Evolutionary conservation across 306 rosid genomes (phyloP), one percentile per base, ranked within the genome.

Genomic region (Cyamopsis tetragonoloba): DNA sequence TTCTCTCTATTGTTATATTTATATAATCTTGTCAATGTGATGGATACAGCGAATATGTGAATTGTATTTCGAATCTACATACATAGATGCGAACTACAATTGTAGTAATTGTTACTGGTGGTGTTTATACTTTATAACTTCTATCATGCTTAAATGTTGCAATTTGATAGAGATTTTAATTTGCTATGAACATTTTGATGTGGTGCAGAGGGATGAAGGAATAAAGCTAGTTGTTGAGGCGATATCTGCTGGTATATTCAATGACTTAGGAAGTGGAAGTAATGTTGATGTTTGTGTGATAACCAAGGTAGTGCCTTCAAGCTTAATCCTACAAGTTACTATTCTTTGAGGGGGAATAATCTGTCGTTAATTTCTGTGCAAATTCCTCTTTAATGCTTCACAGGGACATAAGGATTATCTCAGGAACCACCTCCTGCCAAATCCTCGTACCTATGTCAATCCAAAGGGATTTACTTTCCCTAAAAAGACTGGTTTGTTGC

Each of bases 181-280:
- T 66, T 49, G 7, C 22, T 26, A 10, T 55, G 15, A 18, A 50
- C 57, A 7, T 59, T 69, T 76, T 70, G 15, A 6, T 62, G 22
- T 62, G 65, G 53, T 80, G 78, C 78, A 89, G 98, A 85, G 87
- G 79, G 91, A 92, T 47, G 95, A 92, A 81, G 96, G 96, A 32
- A 39, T 89, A 26, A 66, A 77, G 55, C n/a, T 92, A 57, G 92
- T 92, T 12, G 68, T 80, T n/a, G 97, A 89, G 65, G 95, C 99
- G 0, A 88, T 93, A 55, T 88, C 86, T 82, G 88, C 99, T 44
- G 99, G 99, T 62, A 88, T 93, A 46, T 93, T 90, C 55, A 93
- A 90, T 73, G 99, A 93, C 77, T 75, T 93, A 86, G 99, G 99
- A 49, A 93, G 96, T 80, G 99, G 99, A 76, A 90, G 96, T 77